Evolutionary conservation across 352 stramenopile species (phyloP).

Genomic region (Phytophthora pinifolia): DNA sequence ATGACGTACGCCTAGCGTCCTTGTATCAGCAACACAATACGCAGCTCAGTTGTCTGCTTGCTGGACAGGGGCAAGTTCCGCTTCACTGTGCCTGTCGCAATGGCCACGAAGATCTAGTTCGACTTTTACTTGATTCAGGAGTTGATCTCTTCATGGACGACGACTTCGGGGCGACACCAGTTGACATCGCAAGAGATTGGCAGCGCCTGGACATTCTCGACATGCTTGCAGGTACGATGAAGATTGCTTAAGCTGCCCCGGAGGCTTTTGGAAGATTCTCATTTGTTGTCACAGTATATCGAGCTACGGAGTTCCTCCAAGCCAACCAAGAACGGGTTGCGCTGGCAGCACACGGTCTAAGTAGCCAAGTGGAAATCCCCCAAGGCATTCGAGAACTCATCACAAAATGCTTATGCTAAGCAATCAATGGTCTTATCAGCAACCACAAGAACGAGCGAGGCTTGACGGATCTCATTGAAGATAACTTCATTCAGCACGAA

Average conservation of each 20-base stretch:
- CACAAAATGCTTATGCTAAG: conserved; percentile 18
- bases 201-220: conserved; percentile 51
- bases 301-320: conserved; percentile 11
- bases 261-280: not conserved
- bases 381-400: conserved; percentile 19
- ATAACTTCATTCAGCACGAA: conserved; percentile 20
- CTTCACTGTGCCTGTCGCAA: conserved; percentile 63
- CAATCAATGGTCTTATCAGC: not conserved
- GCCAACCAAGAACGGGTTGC: conserved; percentile 30
- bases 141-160: conserved; percentile 47
- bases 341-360: conserved; percentile 12
- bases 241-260: not conserved
- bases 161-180: conserved; percentile 44
- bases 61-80: conserved; percentile 43
- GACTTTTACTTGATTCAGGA: conserved; percentile 31
- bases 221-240: conserved; percentile 42
- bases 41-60: not conserved
- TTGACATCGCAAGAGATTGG: conserved; percentile 64
- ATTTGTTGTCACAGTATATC: conserved; percentile 14
- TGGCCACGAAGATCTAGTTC: conserved; percentile 50
- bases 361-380: conserved; percentile 26
- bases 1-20: conserved; percentile 28
- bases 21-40: not conserved
- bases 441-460: not conserved
- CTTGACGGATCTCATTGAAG: conserved; percentile 1